phyloP scores from a whole-genome alignment of 345 rosid genomes.

The Raphanus sativus region DNA sequence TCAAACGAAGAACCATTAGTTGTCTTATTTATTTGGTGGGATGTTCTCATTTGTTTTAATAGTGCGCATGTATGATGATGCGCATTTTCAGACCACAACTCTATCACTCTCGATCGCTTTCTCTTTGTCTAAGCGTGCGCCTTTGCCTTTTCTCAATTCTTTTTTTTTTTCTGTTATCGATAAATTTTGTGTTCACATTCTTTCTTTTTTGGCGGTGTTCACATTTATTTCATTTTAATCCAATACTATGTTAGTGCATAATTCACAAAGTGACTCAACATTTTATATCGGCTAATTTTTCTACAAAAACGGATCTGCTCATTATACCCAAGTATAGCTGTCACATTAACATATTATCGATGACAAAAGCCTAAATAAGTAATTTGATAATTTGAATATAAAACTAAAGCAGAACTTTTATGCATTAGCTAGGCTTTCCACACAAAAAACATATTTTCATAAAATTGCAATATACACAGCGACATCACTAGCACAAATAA shows the following conservation, averaged over 20 bases:
- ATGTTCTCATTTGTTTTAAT: constrained; percentile 4
- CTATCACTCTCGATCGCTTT: constrained; percentile 26
- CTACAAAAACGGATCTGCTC: constrained; percentile 9
- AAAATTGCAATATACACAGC: neutral
- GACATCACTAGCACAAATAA: neutral
- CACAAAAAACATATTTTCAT: neutral
- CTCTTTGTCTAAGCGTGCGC: constrained; percentile 38
- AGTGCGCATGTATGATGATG: constrained; percentile 38
- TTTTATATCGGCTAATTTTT: constrained; percentile 1
- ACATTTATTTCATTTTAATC: constrained; percentile 12
- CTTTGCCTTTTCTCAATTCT: constrained; percentile 24
- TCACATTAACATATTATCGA: constrained; percentile 9
- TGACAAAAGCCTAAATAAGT: neutral
- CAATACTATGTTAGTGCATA: constrained; percentile 5
- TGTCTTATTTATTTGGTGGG: neutral
- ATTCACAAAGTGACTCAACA: neutral
- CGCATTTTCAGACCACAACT: constrained; percentile 35
- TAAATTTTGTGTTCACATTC: constrained; percentile 15
- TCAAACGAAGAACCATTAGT: neutral
- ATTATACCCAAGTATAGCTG: neutral
- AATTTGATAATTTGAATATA: neutral
- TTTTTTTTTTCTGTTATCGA: neutral
- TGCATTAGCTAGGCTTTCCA: constrained; percentile 7
- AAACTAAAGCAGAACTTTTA: constrained; percentile 16
- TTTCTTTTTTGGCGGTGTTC: constrained; percentile 1